Conservation (phyloP, 805 yeast genomes). For the Wickerhamomyces alni region DNA sequence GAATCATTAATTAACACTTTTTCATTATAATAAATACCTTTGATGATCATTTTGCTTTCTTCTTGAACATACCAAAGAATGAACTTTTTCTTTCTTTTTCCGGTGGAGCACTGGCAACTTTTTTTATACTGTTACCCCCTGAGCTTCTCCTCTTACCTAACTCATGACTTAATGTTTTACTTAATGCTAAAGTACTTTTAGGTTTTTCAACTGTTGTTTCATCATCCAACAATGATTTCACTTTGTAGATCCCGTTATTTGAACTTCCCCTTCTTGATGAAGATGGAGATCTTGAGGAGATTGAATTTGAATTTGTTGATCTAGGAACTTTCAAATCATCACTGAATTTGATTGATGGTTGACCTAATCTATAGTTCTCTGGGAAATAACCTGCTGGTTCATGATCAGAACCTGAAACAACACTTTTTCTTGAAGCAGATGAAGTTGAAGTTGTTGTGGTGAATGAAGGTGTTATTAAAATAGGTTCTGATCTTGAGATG, state of each 20-base stretch:
- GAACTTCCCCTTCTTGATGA: constrained; percentile 14
- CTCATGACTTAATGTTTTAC: constrained; percentile 3
- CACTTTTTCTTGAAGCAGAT: too few species aligned
- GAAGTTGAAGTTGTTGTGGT: background rate
- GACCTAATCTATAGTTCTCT: background rate
- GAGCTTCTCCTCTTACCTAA: constrained; percentile 3
- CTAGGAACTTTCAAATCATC: constrained; percentile 14
- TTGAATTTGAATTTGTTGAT: background rate
- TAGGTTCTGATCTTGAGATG: background rate
- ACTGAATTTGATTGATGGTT: constrained; percentile 17
- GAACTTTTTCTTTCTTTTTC: constrained; percentile 8
- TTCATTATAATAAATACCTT: too few species aligned
- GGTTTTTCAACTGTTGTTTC: constrained; percentile 13
- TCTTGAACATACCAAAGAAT: constrained; percentile 10
- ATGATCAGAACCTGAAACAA: background rate
- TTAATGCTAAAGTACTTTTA: constrained; percentile 7
- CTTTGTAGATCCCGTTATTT: constrained; percentile 15
- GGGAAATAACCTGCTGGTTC: constrained; percentile 2
- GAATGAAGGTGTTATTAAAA: background rate
- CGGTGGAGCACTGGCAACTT: constrained; percentile 7
- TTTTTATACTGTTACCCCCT: constrained; percentile 1
- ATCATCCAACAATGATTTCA: constrained; percentile 17
- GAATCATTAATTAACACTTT: too few species aligned
- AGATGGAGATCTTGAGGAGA: background rate
- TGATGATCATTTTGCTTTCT: constrained; percentile 7